Base-by-base conservation (phyloP, 306 rosid species). In the Myrica gale region DNA sequence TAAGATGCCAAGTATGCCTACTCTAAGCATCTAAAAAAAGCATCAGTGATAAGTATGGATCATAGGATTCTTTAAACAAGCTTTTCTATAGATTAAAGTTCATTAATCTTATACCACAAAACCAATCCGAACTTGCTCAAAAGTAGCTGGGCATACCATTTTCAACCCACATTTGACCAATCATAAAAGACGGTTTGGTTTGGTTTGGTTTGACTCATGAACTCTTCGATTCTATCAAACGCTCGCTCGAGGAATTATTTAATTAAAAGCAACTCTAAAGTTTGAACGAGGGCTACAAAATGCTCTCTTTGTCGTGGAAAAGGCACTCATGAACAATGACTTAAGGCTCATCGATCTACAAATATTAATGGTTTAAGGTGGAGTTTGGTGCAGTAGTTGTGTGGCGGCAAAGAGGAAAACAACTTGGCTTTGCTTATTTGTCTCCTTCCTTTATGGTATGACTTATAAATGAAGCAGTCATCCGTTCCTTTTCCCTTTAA, bases 91-190 rank as follows among this genome's bases (percentile, higher is more conserved):
- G 37, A 32, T 32, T 32, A 32, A 32, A 32, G 26, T 23, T 0
- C 37, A 32, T 32, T 32, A 32, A 32, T 32, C 37, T 32, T 32
- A 32, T 32, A 56, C 5, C 67, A 13, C 4, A 45, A 44, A 54
- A 42, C 63, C 66, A 81, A 66, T 66, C 50, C 43, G 37, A 2
- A 32, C 37, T 32, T 32, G 37, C 37, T 32, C 37, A 32, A 32
- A 32, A 32, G 37, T 32, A 2, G 37, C 37, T 32, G 37, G 37
- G 37, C 37, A 32, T 32, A 32, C 37, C 75, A 79, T 76, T 82
- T 84, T 86, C 87, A 82, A 83, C 76, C 51, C 21, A 60, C 75
- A 74, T 78, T 89, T 91, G 96, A 91, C 93, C 87, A 72, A 66
- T 56, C 15, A 3, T 16, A 81, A 81, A 81, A 70, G 80, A 73